Evolutionary conservation across 2,329 filamentous ascomycete species (phyloP), one percentile per base, ranked within the genome.

Genomic region (Ophiobolus disseminans): DNA sequence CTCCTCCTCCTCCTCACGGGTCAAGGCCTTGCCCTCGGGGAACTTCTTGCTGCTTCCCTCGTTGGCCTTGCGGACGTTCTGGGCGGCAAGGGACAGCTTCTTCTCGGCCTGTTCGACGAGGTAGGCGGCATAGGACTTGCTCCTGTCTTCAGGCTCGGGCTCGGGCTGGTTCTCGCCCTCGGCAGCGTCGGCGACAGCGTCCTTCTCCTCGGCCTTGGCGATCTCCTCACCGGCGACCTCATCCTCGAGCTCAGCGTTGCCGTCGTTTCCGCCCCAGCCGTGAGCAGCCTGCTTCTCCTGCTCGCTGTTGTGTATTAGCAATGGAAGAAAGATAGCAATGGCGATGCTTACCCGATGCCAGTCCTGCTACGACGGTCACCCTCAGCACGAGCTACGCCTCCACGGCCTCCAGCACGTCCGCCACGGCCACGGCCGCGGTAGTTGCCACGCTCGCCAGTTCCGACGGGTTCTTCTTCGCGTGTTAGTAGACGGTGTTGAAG

Each of bases 1-100:
- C 65, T 88, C 86, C 66, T 91, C 86, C 45, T 84, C 82, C 38
- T 80, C 73, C 50, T 73, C 73, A 60, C 79, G 80, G 67, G 74
- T 68, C 66, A 85, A 65, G 57, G 81, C 77, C 82, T 92, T 95
- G 74, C 91, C 91, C 68, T 83, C 82, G 69, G 89, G 89, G 90
- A 92, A 96, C 84, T 97, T 94, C 85, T 94, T 93, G 82, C 91
- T 90, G 81, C 81, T 84, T 70, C 92, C 92, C 82, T 97, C 92
- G 82, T 97, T 97, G 76, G 93, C 80, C 81, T 91, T 86, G 80
- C 94, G 93, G 72, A 91, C 82, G 69, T 90, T 84, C 64, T 83
- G 84, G 58, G 81, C 76, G 65, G 80, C 82, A 51, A 93, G 84
- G 60, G 84, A 83, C 60, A 85, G 78, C 80, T 91, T 92, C 85